phyloP scores from a whole-genome alignment of 305 asterid species.

The Fraxinus sp. region DNA sequence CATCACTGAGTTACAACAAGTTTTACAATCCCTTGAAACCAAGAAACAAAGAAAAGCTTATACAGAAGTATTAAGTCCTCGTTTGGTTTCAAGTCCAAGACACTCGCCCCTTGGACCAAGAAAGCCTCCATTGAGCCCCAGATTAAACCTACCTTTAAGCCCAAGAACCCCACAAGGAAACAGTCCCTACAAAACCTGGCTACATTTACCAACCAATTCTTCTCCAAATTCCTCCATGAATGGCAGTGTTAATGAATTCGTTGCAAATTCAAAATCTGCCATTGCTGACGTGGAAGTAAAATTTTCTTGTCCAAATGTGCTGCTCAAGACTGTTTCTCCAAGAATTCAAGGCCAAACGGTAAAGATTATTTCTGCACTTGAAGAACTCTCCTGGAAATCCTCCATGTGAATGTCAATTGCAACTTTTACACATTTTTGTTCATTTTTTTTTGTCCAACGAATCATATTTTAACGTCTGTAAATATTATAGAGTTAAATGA shows the following conservation, averaged over 20 bases:
- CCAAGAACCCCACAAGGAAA: conserved; percentile 74
- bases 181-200: conserved; percentile 62
- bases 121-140: conserved; percentile 72
- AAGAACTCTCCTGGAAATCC: conserved; percentile 74
- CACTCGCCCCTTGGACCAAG: conserved; percentile 59
- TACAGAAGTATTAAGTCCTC: conserved; percentile 62
- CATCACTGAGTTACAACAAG: conserved; percentile 77
- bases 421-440: background rate
- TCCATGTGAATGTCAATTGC: conserved; percentile 52
- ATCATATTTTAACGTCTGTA: background rate
- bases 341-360: conserved; percentile 67
- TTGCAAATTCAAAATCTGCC: conserved; percentile 69
- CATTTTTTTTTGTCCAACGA: background rate
- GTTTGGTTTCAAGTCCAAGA: conserved; percentile 46
- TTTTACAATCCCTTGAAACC: conserved; percentile 66
- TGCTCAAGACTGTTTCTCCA: conserved; percentile 61
- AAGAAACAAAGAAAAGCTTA: conserved; percentile 78
- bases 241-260: conserved; percentile 65
- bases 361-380: conserved; percentile 58
- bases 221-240: conserved; percentile 25
- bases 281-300: conserved; percentile 85
- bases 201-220: conserved; percentile 58
- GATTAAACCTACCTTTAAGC: conserved; percentile 63
- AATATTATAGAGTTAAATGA: background rate
- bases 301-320: conserved; percentile 64